phyloP scores from a whole-genome alignment of 768 basidiomycete species.

The Lactifluus rugatus region DNA sequence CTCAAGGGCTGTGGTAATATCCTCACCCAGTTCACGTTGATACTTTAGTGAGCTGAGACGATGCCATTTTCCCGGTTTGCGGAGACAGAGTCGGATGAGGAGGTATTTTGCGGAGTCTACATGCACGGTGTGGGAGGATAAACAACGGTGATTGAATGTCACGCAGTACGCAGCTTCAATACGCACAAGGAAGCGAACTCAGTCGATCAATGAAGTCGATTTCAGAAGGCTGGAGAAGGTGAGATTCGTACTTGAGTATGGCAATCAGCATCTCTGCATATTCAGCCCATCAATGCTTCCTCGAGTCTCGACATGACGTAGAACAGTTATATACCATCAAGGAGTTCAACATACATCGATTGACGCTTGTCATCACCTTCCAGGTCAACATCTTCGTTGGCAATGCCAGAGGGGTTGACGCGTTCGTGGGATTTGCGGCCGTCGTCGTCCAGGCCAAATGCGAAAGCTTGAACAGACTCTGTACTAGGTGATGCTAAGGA shows the following conservation, averaged over 20 bases:
- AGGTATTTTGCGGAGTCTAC: slow-evolving; percentile 52
- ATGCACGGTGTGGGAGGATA: background rate
- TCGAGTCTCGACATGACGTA: background rate
- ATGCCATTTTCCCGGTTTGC: slow-evolving; percentile 48
- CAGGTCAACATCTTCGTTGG: slow-evolving; percentile 2
- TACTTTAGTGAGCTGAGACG: slow-evolving; percentile 38
- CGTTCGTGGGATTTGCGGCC: background rate
- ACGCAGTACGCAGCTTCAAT: background rate
- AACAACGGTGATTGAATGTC: background rate
- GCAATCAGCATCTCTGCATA: slow-evolving; percentile 45
- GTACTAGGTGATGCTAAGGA: slow-evolving; percentile 9
- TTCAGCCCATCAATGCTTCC: background rate
- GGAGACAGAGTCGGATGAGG: slow-evolving; percentile 50
- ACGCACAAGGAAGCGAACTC: slow-evolving; percentile 42
- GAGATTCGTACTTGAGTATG: slow-evolving; percentile 39
- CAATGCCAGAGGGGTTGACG: background rate
- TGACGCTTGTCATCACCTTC: slow-evolving; percentile 9
- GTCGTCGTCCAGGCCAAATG: slow-evolving; percentile 15
- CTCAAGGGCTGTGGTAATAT: slow-evolving; percentile 34
- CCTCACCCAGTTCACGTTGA: slow-evolving; percentile 32
- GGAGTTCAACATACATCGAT: slow-evolving; percentile 37
- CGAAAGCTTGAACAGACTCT: slow-evolving; percentile 10
- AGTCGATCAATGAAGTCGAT: slow-evolving; percentile 35
- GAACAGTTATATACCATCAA: slow-evolving; percentile 28
- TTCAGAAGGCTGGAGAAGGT: slow-evolving; percentile 45